Percentiles rank a stretch among this genome's conserved stretches.
phyloP scores from a whole-genome alignment of 495 filamentous ascomycete species.

The Wilcoxina mikolae region DNA sequence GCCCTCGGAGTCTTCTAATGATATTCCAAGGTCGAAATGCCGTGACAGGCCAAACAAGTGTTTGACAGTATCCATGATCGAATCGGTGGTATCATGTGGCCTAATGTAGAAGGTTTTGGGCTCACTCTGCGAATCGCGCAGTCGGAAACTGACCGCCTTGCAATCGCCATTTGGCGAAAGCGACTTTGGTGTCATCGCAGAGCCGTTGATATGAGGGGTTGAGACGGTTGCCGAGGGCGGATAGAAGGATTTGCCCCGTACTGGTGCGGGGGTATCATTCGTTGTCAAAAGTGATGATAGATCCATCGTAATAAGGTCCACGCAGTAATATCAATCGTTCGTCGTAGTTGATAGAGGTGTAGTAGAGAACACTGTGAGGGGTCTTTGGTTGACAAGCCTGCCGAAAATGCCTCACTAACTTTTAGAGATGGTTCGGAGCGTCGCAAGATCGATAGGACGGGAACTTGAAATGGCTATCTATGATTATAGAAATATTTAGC shows the following conservation, averaged over 20 bases:
- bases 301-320: neutral
- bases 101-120: constrained; percentile 86
- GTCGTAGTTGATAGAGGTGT: neutral
- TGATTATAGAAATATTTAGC: neutral
- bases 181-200: constrained; percentile 32
- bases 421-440: neutral
- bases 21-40: constrained; percentile 51
- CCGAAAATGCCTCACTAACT: constrained; percentile 5
- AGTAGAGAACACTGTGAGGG: constrained; percentile 1
- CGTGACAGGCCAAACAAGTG: constrained; percentile 89
- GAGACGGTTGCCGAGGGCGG: constrained; percentile 9
- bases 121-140: constrained; percentile 32
- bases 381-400: constrained; percentile 4
- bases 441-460: neutral
- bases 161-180: constrained; percentile 40
- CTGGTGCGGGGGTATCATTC: constrained; percentile 14
- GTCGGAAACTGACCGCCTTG: constrained; percentile 74
- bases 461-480: neutral
- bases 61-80: constrained; percentile 89
- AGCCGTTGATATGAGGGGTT: constrained; percentile 19
- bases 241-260: constrained; percentile 13
- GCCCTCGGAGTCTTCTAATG: constrained; percentile 77
- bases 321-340: neutral
- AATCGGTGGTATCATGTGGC: constrained; percentile 86
- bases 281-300: constrained; percentile 14